phyloP scores from a whole-genome alignment of 2,329 filamentous ascomycete species.

The Fusarium irregulare region DNA sequence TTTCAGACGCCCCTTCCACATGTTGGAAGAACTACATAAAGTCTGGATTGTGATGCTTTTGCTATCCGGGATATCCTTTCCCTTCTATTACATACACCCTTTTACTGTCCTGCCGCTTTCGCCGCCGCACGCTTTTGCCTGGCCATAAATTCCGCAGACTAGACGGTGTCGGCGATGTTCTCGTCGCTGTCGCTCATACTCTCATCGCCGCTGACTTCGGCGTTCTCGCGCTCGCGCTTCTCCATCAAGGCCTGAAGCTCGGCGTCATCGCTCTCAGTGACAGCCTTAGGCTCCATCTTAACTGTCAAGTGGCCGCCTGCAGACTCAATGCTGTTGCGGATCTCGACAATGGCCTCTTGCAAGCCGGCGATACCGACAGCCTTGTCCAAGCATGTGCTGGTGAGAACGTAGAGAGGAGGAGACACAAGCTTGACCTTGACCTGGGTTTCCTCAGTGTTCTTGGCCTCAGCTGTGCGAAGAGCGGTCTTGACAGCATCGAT shows the following conservation, averaged over 20 bases:
- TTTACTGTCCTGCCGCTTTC: conserved; percentile 40
- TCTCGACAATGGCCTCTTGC: conserved; percentile 89
- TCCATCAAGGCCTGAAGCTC: conserved; percentile 98
- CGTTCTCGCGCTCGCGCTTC: conserved; percentile 97
- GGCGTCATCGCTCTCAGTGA: conserved; percentile 97
- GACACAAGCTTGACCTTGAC: conserved; percentile 99
- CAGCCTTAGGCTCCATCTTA: conserved; percentile 99
- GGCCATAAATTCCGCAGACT: conserved; percentile 44
- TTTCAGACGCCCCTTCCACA: conserved; percentile 46
- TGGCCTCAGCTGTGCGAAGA: conserved; percentile 88
- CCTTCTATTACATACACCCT: conserved; percentile 47
- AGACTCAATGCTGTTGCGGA: conserved; percentile 81
- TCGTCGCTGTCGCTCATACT: conserved; percentile 96
- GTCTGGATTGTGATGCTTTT: conserved; percentile 46
- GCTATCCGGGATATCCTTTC: conserved; percentile 37
- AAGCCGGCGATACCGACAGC: conserved; percentile 82
- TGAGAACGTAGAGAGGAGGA: conserved; percentile 95
- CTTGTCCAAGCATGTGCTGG: conserved; percentile 96
- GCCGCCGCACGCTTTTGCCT: conserved; percentile 30
- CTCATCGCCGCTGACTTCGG: conserved; percentile 97
- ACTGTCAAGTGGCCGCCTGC: conserved; percentile 84
- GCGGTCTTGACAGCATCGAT: conserved; percentile 98
- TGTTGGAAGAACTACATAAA: conserved; percentile 46
- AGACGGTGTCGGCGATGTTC: conserved; percentile 64
- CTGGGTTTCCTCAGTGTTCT: conserved; percentile 91